A percentile compares a stretch with the other conserved stretches of the same genome.
Evolutionary conservation across 2,329 filamentous ascomycete species (phyloP).

Genomic region (Delphinella strobiligena): DNA sequence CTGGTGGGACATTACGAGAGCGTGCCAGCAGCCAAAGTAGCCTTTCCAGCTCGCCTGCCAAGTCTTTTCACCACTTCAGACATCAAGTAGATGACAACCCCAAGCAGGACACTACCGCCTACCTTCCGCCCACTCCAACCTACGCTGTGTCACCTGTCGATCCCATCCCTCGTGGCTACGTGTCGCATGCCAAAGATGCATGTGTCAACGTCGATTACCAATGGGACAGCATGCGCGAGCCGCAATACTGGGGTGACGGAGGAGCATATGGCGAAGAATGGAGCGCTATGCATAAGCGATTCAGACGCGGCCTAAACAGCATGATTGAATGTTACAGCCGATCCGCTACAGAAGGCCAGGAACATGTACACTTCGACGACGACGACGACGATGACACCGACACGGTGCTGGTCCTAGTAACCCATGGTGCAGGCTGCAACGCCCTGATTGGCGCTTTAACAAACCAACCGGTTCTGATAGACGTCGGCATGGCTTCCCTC

Average conservation of each 20-base stretch:
- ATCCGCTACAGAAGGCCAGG: slow-evolving; percentile 24
- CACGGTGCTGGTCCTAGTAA: slow-evolving; percentile 74
- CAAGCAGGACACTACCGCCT: slow-evolving; percentile 30
- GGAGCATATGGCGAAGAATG: slow-evolving; percentile 88
- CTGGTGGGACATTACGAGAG: too few species aligned
- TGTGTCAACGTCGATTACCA: slow-evolving; percentile 83
- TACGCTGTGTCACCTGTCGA: slow-evolving; percentile 74
- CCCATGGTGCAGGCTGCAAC: slow-evolving; percentile 92
- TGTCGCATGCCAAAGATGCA: slow-evolving; percentile 77
- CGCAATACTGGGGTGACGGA: slow-evolving; percentile 75
- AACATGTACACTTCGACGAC: slow-evolving; percentile 15
- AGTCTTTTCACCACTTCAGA: slow-evolving; percentile 9
- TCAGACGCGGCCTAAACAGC: slow-evolving; percentile 64
- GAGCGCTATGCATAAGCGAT: slow-evolving; percentile 87
- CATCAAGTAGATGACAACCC: slow-evolving; percentile 6
- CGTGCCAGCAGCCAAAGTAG: slow-evolving; percentile 36
- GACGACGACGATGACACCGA: slow-evolving; percentile 45
- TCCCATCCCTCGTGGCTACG: slow-evolving; percentile 76
- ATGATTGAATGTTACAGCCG: slow-evolving; percentile 71
- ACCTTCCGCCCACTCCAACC: slow-evolving; percentile 64
- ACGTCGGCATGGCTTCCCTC: slow-evolving; percentile 80
- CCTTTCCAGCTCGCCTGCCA: slow-evolving; percentile 15
- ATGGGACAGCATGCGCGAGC: slow-evolving; percentile 81
- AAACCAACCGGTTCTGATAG: slow-evolving; percentile 79
- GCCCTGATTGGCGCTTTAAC: slow-evolving; percentile 86